Base-by-base conservation (phyloP, 2,329 filamentous ascomycete genomes). In the Penicillium paneum region DNA sequence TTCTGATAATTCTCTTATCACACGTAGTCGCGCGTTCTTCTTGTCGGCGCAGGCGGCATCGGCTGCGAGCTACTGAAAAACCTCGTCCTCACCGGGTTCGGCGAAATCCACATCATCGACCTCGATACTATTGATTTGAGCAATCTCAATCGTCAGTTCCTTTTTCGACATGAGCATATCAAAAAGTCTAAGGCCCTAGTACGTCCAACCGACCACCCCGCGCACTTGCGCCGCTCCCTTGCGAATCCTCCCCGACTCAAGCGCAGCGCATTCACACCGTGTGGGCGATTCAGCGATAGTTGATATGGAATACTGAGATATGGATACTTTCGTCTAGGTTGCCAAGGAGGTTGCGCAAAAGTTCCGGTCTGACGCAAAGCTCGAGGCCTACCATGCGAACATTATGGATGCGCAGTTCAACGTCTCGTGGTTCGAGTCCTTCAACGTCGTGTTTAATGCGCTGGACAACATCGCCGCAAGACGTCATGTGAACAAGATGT, bases 1-100 rank as follows among this genome's bases (percentile, higher is more conserved):
- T 49, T 28, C 57, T 63, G 32, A 62, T 54, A 15, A 15, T 40
- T n/a, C n/a, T 42, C 15, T 41, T n/a, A 43, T n/a, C 26, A 28
- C 8, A 54, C 60, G 57, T 75, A 96, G 91, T 84, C 91, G 58
- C 89, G 87, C 60, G 88, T 97, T 49, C 81, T 99, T 55, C 91
- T 99, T 80, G 93, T 99, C 54, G 94, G 94, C 67, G 94, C 94
- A 52, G 94, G 94, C 58, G 94, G 94, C 59, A 99, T 99, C 70
- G 94, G 94, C 65, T 99, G 94, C 77, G 94, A 99, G 77, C 82
- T 99, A 8, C 84, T 99, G 61, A 99, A 99, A 80, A 96, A 97
- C 74, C 85, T 99, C 54, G 91, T 93, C 41, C 86, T 96, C 45
- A 89, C 87, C 40, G 92, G 93, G 63, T 99, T 96, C 65, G 91